phyloP scores from a whole-genome alignment of 139 green algal genomes.

The Chlorella sp. region DNA sequence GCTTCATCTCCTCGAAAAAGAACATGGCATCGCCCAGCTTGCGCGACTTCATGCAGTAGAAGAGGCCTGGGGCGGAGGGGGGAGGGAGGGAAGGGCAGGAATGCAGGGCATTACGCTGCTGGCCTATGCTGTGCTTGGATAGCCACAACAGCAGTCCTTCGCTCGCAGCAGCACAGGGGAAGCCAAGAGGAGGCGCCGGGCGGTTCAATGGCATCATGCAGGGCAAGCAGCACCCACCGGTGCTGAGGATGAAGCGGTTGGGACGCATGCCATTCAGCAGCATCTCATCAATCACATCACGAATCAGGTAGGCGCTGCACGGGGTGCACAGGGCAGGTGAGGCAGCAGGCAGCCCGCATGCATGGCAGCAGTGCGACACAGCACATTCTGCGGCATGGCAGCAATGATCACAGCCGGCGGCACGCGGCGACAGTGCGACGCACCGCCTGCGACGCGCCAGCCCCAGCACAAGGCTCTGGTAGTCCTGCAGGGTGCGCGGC shows the following conservation, averaged over 20 bases:
- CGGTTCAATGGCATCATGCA: too few species aligned
- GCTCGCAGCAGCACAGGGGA: not conserved
- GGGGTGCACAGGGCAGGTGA: not conserved
- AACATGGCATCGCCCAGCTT: slow-evolving; percentile 45
- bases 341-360: not conserved
- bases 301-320: slow-evolving; percentile 37
- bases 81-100: too few species aligned
- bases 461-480: slow-evolving; percentile 10
- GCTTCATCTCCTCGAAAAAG: slow-evolving; percentile 43
- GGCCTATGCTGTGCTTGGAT: not conserved
- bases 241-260: not conserved
- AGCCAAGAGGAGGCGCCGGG: too few species aligned
- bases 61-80: slow-evolving; percentile 7
- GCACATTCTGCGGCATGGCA: not conserved
- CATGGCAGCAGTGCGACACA: not conserved
- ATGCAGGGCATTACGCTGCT: too few species aligned
- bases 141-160: not conserved
- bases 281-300: slow-evolving; percentile 48
- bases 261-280: slow-evolving; percentile 31
- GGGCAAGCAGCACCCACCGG: not conserved
- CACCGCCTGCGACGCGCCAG: slow-evolving; percentile 29
- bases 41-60: slow-evolving; percentile 35
- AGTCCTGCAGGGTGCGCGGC: slow-evolving; percentile 25
- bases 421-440: too few species aligned
- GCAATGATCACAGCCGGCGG: too few species aligned